Evolutionary conservation across 768 basidiomycete species (phyloP), one percentile per base, ranked within the genome.

Genomic region (Botryobasidium botryosum): DNA sequence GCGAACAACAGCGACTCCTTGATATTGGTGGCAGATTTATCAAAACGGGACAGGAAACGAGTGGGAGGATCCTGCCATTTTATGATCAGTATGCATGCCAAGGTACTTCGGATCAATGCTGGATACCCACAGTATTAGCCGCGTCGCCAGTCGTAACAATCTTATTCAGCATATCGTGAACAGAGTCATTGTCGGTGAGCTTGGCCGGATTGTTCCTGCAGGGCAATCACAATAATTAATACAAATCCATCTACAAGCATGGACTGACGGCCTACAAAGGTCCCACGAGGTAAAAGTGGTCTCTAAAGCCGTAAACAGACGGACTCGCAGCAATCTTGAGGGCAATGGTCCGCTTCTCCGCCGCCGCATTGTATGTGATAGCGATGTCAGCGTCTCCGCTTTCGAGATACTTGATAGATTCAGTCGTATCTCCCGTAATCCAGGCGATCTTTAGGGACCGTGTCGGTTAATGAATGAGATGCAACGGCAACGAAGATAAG

Each of bases 1-100:
- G 63, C 60, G 45, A 72, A 74, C 8, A 74, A 47, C 39, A 60
- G 54, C 25, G 66, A 70, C 48, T 74, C 71, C 47, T 71, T 74
- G 55, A 74, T 71, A 52, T 74, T 72, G 0, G 71, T 74, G 6
- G 73, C 71, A 43, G 69, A 70, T 50, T 72, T 74, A 50, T 75
- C 72, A 47, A 62, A 74, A 3, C 72, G 67, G 1, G 70, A 70
- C 12, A 74, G 63, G 56, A 73, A 74, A 26, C 69, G 67, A 12
- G 64, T 65, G 4, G 69, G 55, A 3, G 55, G 57, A 1, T 31
- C 6, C 31, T 13, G 23, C 3, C 28, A 18, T 1, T 10, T 21
- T 32, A 41, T 7, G 3, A 24, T 18, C n/a, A n/a, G 52, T 52
- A 10, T n/a, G n/a, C n/a, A n/a, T n/a, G n/a, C n/a, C n/a, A n/a